Percentiles rank a stretch among this genome's conserved stretches.
phyloP scores from a whole-genome alignment of 208 protist genomes.

The Leishmania arabica region DNA sequence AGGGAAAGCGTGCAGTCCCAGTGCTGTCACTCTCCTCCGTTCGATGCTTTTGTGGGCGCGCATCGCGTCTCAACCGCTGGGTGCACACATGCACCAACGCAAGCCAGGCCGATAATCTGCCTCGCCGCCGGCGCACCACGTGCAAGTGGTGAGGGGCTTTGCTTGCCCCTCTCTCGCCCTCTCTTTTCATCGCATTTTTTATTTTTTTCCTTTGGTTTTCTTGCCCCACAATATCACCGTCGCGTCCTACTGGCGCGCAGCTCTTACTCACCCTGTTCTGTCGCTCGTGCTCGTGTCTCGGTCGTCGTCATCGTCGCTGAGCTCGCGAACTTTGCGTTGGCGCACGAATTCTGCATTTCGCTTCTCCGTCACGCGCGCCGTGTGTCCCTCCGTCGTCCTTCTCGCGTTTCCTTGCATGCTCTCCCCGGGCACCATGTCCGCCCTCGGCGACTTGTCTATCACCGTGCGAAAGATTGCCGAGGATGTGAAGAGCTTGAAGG shows the following conservation, averaged over 20 bases:
- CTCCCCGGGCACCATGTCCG: conserved; percentile 9
- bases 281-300: not conserved
- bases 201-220: not conserved
- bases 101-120: no score
- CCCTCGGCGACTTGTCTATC: conserved; percentile 49
- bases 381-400: not conserved
- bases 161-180: not conserved
- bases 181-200: not conserved
- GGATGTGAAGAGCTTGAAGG: conserved; percentile 77
- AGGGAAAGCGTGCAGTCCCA: not conserved
- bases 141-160: no score
- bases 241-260: not conserved
- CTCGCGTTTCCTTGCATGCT: not conserved
- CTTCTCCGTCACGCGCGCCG: no score
- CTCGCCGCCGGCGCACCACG: no score
- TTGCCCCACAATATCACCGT: not conserved
- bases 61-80: not conserved
- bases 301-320: not conserved
- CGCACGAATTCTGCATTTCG: not conserved
- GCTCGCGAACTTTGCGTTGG: not conserved
- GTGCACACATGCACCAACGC: not conserved
- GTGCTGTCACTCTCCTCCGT: not conserved
- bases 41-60: not conserved
- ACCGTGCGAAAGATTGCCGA: conserved; percentile 76
- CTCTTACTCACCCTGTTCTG: not conserved